phyloP scores from a whole-genome alignment of 768 basidiomycete genomes.

The Tricholoma flavovirens region DNA sequence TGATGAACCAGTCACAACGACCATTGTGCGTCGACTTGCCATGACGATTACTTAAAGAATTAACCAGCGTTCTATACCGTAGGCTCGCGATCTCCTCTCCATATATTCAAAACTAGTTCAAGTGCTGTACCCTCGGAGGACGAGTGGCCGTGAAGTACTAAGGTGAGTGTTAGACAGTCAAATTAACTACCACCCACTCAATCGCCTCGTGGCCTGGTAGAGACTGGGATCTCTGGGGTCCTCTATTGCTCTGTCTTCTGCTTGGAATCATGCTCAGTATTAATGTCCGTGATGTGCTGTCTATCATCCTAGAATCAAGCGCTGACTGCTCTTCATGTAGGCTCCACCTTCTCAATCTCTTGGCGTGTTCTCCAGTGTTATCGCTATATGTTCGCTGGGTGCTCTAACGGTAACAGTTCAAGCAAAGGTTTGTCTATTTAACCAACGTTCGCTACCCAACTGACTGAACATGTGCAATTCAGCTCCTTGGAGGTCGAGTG shows the following conservation, averaged over 20 bases:
- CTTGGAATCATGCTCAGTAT: slow-evolving; percentile 83
- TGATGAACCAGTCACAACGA: slow-evolving; percentile 85
- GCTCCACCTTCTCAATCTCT: slow-evolving; percentile 80
- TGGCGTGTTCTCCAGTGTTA: slow-evolving; percentile 89
- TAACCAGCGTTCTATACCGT: slow-evolving; percentile 5
- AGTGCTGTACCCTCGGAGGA: slow-evolving; percentile 82
- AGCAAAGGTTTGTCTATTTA: slow-evolving; percentile 62
- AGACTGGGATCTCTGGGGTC: slow-evolving; percentile 99
- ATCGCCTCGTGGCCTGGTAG: slow-evolving; percentile 32
- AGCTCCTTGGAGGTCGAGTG: slow-evolving; percentile 84
- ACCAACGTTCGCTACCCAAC: slow-evolving; percentile 2
- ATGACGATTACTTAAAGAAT: not conserved
- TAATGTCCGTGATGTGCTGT: slow-evolving; percentile 46
- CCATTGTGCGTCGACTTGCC: slow-evolving; percentile 57
- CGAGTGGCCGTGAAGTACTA: slow-evolving; percentile 73
- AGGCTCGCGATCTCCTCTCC: slow-evolving; percentile 86
- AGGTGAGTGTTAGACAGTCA: slow-evolving; percentile 37
- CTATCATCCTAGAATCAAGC: not conserved
- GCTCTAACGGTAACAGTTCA: slow-evolving; percentile 92
- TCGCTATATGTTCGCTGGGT: slow-evolving; percentile 87
- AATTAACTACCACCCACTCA: not conserved
- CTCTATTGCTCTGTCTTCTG: slow-evolving; percentile 73
- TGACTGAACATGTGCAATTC: not conserved
- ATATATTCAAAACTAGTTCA: slow-evolving; percentile 92
- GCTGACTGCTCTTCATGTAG: slow-evolving; percentile 32